Conservation (phyloP, 2,329 filamentous ascomycete genomes). For the Hymenoscyphus albidus region DNA sequence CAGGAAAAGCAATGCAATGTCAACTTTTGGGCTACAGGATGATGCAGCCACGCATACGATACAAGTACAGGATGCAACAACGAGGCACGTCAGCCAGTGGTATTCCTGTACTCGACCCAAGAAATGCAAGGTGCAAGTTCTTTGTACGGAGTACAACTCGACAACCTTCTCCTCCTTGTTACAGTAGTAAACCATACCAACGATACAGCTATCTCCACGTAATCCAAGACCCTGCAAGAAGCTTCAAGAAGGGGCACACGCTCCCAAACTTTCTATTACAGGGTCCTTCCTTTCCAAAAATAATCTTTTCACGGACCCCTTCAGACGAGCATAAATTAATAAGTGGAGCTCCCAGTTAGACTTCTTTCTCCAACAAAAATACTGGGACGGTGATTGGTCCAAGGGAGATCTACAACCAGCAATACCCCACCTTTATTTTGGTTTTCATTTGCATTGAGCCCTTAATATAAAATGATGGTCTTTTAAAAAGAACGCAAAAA, state of each 20-base stretch:
- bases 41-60: slow-evolving; percentile 8
- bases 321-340: neutral
- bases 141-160: too few species aligned
- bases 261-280: neutral
- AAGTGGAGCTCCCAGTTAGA: neutral
- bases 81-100: neutral
- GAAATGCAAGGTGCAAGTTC: neutral
- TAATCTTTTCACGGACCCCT: neutral
- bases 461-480: too few species aligned
- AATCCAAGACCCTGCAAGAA: too few species aligned
- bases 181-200: too few species aligned
- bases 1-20: neutral
- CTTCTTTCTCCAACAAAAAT: neutral
- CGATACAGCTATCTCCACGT: too few species aligned
- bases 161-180: too few species aligned
- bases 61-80: neutral
- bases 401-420: too few species aligned
- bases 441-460: too few species aligned
- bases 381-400: too few species aligned
- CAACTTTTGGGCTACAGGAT: neutral
- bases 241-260: too few species aligned
- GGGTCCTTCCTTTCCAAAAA: neutral
- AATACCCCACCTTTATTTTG: too few species aligned
- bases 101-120: neutral
- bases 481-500: too few species aligned